Percentiles rank a stretch among this genome's conserved stretches.
Conservation (phyloP, 306 rosid genomes). For the Medicago arabica region DNA sequence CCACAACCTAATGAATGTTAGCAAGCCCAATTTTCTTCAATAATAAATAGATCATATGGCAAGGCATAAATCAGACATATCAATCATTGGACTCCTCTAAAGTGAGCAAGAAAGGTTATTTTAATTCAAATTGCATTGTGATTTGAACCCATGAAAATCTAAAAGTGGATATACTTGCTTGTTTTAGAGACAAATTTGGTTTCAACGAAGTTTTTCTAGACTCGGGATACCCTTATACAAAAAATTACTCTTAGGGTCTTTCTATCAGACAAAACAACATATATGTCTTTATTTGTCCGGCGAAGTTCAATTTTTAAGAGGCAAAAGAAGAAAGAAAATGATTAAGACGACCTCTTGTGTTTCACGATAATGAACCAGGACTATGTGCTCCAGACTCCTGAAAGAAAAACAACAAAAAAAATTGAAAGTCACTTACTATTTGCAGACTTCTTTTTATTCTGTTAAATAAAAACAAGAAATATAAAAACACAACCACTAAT, state of each 20-base stretch:
- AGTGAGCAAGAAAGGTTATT: constrained; percentile 4
- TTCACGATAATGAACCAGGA: constrained; percentile 98
- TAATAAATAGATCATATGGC: constrained; percentile 29
- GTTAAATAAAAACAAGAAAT: constrained; percentile 30
- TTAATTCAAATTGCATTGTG: neutral
- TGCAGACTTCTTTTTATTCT: constrained; percentile 20
- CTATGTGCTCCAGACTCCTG: constrained; percentile 94
- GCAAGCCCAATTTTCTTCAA: constrained; percentile 31
- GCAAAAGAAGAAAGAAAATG: neutral
- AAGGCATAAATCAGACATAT: constrained; percentile 14
- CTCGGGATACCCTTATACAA: constrained; percentile 12
- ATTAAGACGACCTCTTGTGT: constrained; percentile 74
- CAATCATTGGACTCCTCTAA: neutral
- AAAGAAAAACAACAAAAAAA: constrained; percentile 47
- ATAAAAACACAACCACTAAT: constrained; percentile 1
- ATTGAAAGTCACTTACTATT: constrained; percentile 10
- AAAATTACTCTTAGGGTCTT: neutral
- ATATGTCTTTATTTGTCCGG: neutral
- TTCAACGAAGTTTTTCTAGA: constrained; percentile 3
- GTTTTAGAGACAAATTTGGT: neutral
- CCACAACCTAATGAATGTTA: constrained; percentile 43
- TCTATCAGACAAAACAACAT: constrained; percentile 31
- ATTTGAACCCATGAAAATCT: constrained; percentile 10
- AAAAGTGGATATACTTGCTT: constrained; percentile 4
- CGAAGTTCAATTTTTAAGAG: neutral